Evolutionary conservation across 179 eudicot genomes (phyloP).

Genomic region (Beta macrorhiza): DNA sequence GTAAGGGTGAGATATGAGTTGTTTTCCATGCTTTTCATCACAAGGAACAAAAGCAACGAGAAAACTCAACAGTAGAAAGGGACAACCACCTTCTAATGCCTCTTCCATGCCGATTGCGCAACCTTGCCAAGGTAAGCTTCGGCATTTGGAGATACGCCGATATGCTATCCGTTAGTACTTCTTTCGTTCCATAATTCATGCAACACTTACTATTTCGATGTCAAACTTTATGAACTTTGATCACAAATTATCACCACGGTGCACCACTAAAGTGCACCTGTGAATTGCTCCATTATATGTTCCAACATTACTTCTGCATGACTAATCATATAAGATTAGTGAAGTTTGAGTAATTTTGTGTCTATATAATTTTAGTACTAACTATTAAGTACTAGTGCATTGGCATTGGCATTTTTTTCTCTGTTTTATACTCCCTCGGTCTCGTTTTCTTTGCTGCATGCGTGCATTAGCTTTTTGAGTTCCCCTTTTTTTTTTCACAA

Average conservation of each 20-base stretch:
- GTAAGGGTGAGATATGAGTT: conserved; percentile 45
- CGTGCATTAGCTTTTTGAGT: too few relatives aligned
- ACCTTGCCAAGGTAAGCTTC: conserved; percentile 36
- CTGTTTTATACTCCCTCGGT: neutral
- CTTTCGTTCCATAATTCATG: too few relatives aligned
- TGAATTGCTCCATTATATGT: neutral
- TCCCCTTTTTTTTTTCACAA: too few relatives aligned
- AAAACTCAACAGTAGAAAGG: conserved; percentile 33
- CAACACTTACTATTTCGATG: too few relatives aligned
- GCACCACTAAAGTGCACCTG: neutral
- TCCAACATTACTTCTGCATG: neutral
- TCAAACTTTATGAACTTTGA: too few relatives aligned
- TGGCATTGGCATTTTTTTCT: too few relatives aligned
- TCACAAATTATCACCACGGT: too few relatives aligned
- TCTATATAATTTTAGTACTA: neutral
- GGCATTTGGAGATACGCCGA: neutral
- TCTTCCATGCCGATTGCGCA: conserved; percentile 28
- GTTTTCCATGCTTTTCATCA: conserved; percentile 81
- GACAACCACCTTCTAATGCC: conserved; percentile 25
- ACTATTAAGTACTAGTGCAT: neutral
- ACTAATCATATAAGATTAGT: neutral
- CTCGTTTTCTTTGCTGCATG: too few relatives aligned
- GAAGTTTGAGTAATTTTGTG: neutral
- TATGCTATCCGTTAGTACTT: too few relatives aligned
- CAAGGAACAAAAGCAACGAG: conserved; percentile 48